Evolutionary conservation across 805 yeast species (phyloP), one percentile per base, ranked within the genome.

Genomic region (Starmerella floricola): DNA sequence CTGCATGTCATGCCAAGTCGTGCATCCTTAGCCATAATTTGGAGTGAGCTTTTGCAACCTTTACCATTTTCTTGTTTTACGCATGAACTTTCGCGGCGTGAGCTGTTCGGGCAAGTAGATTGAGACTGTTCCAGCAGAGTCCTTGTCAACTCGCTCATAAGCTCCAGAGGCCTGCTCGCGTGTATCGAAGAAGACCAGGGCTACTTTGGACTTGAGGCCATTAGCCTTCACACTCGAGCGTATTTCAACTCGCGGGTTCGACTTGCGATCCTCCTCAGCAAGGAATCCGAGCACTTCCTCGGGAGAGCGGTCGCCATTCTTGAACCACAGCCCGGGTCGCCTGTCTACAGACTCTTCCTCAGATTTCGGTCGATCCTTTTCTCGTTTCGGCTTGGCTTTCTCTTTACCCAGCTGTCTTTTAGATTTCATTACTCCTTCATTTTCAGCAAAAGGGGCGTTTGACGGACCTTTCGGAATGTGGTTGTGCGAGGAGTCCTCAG

Each of bases 311-410:
- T 53, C 56, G 33, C 63, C 68, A 34, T 57, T 56, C 29, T 62
- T 56, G 49, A 64, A 54, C 66, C 67, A 65, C 18, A 64, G 52
- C 2, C 66, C 69, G 6, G 64, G 65, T 10, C 49, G 50, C 18
- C 35, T 40, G 32, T 36, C 45, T 29, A 16, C 31, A 18, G 29
- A 13, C 30, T 39, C 35, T 31, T 34, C 35, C 31, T 36, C 41
- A 19, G 8, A 13, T 33, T 27, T 29, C 10, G 11, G 32, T 24
- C 15, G 16, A 17, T 23, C 21, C 23, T 15, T 8, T 33, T 17
- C 32, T 20, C 17, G 23, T 24, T 24, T 36, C 4, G 32, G 24
- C 11, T 23, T 17, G 39, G 39, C 16, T 13, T 36, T 36, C 13
- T 13, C 11, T 6, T n/a, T 34, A 4, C 21, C n/a, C 19, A 4